A percentile compares a stretch with the other conserved stretches of the same genome.
phyloP scores from a whole-genome alignment of 2,329 filamentous ascomycete genomes.

The Incumbomyces delicatus region DNA sequence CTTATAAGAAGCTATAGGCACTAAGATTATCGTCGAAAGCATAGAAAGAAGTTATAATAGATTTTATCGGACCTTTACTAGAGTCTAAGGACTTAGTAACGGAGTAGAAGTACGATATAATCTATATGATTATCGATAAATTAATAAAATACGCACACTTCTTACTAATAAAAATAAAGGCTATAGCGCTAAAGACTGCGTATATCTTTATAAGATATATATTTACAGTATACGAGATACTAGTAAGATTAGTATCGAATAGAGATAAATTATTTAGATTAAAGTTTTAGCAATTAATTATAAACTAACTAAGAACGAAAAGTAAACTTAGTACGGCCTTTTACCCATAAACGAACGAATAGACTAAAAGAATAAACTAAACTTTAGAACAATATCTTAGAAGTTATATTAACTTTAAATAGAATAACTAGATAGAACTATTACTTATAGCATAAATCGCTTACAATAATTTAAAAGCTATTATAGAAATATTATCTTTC shows the following conservation, averaged over 20 bases:
- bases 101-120: constrained; percentile 5
- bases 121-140: constrained; percentile 9
- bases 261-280: constrained; percentile 7
- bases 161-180: constrained; percentile 1
- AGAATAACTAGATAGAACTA: constrained; percentile 11
- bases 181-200: constrained; percentile 1
- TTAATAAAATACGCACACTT: constrained; percentile 7
- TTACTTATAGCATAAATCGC: constrained; percentile 1
- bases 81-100: constrained; percentile 7
- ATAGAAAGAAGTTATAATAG: not conserved
- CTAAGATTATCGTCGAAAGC: constrained; percentile 13
- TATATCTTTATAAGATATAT: constrained; percentile 9
- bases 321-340: constrained; percentile 8
- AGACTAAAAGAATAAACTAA: constrained; percentile 12
- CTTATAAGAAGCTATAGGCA: constrained; percentile 5
- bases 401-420: constrained; percentile 10
- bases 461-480: constrained; percentile 4
- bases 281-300: constrained; percentile 5
- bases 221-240: constrained; percentile 6
- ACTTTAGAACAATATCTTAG: constrained; percentile 10
- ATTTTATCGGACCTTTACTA: constrained; percentile 8
- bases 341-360: constrained; percentile 7
- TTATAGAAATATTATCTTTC: constrained; percentile 7
- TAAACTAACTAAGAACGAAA: not conserved
- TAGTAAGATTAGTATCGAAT: constrained; percentile 7